These are phyloP conservation scores for Scleroderma bovista DNA, from an alignment of 768 basidiomycete genomes.

Conservation along the genomic window DNA sequence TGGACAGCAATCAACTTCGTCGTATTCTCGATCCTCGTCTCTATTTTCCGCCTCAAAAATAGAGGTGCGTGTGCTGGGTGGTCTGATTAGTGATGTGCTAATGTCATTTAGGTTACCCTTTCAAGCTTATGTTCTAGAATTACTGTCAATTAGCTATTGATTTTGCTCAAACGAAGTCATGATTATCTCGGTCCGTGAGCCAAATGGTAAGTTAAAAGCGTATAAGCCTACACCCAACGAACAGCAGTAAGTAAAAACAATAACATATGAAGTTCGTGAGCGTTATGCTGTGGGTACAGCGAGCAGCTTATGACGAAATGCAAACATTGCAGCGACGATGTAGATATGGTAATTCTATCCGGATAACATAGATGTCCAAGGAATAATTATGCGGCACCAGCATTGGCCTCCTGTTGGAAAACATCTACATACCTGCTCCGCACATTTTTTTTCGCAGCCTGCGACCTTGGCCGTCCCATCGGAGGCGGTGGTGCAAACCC, in stretches of 20 bases:
- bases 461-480: constrained; percentile 47
- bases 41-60: constrained; percentile 89
- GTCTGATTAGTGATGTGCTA: constrained; percentile 1
- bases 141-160: not conserved
- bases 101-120: constrained; percentile 60
- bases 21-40: constrained; percentile 81
- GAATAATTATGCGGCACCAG: constrained; percentile 17
- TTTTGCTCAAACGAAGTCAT: not conserved
- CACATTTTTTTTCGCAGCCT: constrained; percentile 65
- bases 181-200: constrained; percentile 1
- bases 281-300: not conserved
- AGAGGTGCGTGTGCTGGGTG: constrained; percentile 45
- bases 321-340: not conserved
- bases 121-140: constrained; percentile 63
- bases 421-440: constrained; percentile 88
- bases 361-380: constrained; percentile 8
- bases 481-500: constrained; percentile 24
- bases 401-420: constrained; percentile 53
- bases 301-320: not conserved
- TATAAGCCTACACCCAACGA: not conserved
- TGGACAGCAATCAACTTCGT: constrained; percentile 81
- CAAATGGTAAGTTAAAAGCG: not conserved
- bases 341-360: constrained; percentile 9
- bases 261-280: not conserved
- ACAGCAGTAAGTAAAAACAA: not conserved